A percentile compares a stretch with the other conserved stretches of the same genome.
Evolutionary conservation across 257 asterid genomes (phyloP).

Genomic region (Solanum lycopersicoides): DNA sequence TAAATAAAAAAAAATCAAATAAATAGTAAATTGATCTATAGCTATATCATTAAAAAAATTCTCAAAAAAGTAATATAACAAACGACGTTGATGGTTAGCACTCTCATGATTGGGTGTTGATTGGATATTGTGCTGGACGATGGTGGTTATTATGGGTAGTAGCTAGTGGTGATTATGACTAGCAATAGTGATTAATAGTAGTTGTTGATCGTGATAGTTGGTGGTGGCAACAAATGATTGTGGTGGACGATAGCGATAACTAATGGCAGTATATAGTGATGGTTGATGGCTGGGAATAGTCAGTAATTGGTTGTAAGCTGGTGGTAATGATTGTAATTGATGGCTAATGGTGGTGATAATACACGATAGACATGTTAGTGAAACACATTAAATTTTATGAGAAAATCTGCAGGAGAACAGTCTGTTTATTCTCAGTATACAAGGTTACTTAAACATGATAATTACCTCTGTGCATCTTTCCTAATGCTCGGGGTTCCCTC

Average conservation of each 20-base stretch:
- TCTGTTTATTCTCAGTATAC: not conserved
- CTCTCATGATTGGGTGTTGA: not conserved
- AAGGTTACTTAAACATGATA: not conserved
- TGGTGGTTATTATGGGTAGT: not conserved
- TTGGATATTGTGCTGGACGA: not conserved
- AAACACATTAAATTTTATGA: not conserved
- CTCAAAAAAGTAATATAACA: not conserved
- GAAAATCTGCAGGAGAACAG: not conserved
- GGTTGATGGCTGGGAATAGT: not conserved
- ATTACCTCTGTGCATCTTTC: slow-evolving; percentile 93
- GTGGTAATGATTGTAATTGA: not conserved
- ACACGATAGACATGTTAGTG: not conserved
- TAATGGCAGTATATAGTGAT: not conserved
- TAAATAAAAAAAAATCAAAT: not conserved
- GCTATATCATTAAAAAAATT: not conserved
- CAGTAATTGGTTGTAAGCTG: not conserved
- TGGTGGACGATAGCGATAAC: not conserved
- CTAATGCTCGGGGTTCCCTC: slow-evolving; percentile 99
- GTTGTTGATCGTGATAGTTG: not conserved
- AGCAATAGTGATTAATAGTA: not conserved
- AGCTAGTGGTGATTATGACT: not conserved
- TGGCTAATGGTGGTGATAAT: not conserved
- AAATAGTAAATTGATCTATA: not conserved
- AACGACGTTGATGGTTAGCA: not conserved
- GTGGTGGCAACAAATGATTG: not conserved